These are phyloP conservation scores for Ilex asprella DNA, from an alignment of 257 asterid species.

Conservation along the genomic window DNA sequence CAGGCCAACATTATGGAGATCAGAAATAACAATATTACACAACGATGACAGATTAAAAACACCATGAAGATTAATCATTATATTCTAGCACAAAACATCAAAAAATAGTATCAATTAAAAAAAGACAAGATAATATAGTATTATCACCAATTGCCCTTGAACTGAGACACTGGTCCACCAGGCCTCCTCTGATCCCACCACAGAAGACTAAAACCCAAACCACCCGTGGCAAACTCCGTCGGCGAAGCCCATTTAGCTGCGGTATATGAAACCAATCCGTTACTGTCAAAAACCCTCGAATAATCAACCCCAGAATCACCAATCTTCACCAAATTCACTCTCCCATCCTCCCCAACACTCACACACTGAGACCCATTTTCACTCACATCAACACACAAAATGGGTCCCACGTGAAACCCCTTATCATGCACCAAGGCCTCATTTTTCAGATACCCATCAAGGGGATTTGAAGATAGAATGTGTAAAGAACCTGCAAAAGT, in stretches of 20 bases:
- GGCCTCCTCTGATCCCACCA: conserved; percentile 91
- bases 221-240: conserved; percentile 77
- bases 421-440: conserved; percentile 38
- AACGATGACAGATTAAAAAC: background rate
- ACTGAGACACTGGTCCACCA: conserved; percentile 67
- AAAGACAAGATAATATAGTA: background rate
- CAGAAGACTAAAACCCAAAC: conserved; percentile 72
- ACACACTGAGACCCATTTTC: conserved; percentile 71
- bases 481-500: conserved; percentile 48
- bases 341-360: conserved; percentile 84
- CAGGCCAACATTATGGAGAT: background rate
- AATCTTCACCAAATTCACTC: conserved; percentile 49
- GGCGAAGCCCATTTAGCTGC: conserved; percentile 92
- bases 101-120: conserved; percentile 1
- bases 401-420: conserved; percentile 51
- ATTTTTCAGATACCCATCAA: conserved; percentile 32
- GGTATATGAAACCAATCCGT: conserved; percentile 65
- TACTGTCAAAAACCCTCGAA: conserved; percentile 56
- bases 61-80: too few relatives aligned
- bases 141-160: conserved; percentile 70
- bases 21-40: too few relatives aligned
- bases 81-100: background rate
- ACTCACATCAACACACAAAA: conserved; percentile 55
- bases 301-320: conserved; percentile 19
- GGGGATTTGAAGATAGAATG: conserved; percentile 45